These are phyloP conservation scores for Cladorrhinum sp. DNA, from an alignment of 2,329 filamentous ascomycete species.

Conservation along the genomic window DNA sequence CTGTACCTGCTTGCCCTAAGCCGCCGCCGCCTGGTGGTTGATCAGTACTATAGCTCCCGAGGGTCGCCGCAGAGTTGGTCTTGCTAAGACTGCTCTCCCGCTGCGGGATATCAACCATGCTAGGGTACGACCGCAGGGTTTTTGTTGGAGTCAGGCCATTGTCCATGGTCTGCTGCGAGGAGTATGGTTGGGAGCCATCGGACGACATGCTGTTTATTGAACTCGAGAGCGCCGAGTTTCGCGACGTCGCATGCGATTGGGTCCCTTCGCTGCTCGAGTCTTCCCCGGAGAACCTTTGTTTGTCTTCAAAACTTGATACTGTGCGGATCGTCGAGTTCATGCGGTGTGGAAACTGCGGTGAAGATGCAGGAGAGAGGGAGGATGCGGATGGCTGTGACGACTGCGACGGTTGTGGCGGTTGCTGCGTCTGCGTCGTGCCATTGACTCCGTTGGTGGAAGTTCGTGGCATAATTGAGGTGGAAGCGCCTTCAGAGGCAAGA, in stretches of 20 bases:
- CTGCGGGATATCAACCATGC: slow-evolving; percentile 29
- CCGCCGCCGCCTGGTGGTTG: slow-evolving; percentile 12
- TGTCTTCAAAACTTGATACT: slow-evolving; percentile 53
- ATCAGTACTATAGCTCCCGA: slow-evolving; percentile 16
- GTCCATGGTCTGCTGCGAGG: slow-evolving; percentile 26
- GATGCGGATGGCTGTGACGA: slow-evolving; percentile 12
- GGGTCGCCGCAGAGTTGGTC: slow-evolving; percentile 11
- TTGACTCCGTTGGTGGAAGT: slow-evolving; percentile 37
- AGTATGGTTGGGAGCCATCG: slow-evolving; percentile 33
- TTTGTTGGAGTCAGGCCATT: slow-evolving; percentile 26
- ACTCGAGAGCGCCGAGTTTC: slow-evolving; percentile 53
- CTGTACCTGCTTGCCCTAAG: slow-evolving; percentile 26
- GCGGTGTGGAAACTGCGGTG: slow-evolving; percentile 29
- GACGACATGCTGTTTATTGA: slow-evolving; percentile 53
- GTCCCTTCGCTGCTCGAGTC: slow-evolving; percentile 38
- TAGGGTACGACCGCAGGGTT: slow-evolving; percentile 9
- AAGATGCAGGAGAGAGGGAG: slow-evolving; percentile 13
- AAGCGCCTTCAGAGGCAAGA: slow-evolving; percentile 38
- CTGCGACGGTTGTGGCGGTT: background rate
- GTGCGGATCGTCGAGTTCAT: slow-evolving; percentile 53
- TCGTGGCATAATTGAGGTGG: slow-evolving; percentile 33
- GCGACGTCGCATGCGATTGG: slow-evolving; percentile 32
- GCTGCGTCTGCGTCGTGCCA: slow-evolving; percentile 24
- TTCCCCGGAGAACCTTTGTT: slow-evolving; percentile 39
- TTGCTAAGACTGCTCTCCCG: slow-evolving; percentile 26